These are phyloP conservation scores for Ogataea pilisensis DNA, from an alignment of 805 yeast species.

Conservation along the genomic window DNA sequence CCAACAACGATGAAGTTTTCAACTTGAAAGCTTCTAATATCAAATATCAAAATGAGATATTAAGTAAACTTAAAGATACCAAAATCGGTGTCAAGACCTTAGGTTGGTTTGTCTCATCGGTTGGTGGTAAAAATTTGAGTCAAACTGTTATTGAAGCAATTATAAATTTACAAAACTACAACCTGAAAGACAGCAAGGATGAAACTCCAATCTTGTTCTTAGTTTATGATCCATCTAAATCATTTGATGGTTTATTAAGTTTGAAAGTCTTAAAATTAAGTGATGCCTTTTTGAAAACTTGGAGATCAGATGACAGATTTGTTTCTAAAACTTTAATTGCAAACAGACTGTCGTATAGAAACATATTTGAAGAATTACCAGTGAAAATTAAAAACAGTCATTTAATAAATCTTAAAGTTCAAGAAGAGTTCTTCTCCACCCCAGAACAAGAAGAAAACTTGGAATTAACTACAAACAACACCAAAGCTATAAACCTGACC, in stretches of 20 bases:
- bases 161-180: conserved; percentile 50
- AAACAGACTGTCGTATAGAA: conserved; percentile 57
- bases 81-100: conserved; percentile 66
- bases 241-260: conserved; percentile 57
- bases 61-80: conserved; percentile 55
- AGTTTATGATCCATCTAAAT: conserved; percentile 67
- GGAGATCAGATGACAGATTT: conserved; percentile 53
- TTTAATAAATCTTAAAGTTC: conserved; percentile 41
- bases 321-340: conserved; percentile 58
- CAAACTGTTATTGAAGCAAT: conserved; percentile 65
- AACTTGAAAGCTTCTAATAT: conserved; percentile 53
- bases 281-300: conserved; percentile 49
- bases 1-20: conserved; percentile 46
- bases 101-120: conserved; percentile 78
- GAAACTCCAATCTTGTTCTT: conserved; percentile 43
- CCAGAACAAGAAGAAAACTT: conserved; percentile 24
- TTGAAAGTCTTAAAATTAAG: conserved; percentile 69
- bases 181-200: conserved; percentile 25
- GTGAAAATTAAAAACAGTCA: conserved; percentile 63
- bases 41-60: conserved; percentile 64
- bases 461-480: conserved; percentile 37
- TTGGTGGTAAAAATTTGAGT: conserved; percentile 65
- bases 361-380: conserved; percentile 70
- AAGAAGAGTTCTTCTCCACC: conserved; percentile 18
- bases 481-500: conserved; percentile 38